Conservation (phyloP, 306 rosid species). For the Luffa acutangula region DNA sequence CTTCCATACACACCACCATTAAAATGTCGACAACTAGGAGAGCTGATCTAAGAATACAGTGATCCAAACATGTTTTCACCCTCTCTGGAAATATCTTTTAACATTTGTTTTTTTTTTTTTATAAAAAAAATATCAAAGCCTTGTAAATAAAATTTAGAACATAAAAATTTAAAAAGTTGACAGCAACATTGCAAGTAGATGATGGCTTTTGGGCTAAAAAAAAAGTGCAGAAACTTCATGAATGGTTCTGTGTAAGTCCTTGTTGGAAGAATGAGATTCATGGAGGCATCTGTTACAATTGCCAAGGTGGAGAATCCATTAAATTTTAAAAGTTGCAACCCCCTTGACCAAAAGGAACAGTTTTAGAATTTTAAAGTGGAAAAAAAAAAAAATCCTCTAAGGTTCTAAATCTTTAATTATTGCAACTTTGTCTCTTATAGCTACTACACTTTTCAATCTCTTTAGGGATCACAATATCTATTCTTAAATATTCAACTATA, state of each 20-base stretch:
- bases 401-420: neutral
- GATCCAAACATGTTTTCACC: too few relatives aligned
- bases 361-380: neutral
- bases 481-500: neutral
- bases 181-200: neutral
- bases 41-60: too few relatives aligned
- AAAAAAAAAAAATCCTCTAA: neutral
- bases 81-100: neutral
- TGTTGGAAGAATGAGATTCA: conserved; percentile 12
- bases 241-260: neutral
- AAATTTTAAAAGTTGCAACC: neutral
- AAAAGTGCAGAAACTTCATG: neutral
- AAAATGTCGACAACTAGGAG: too few relatives aligned
- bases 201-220: neutral
- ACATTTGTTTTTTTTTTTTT: too few relatives aligned
- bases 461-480: neutral
- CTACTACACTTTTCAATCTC: neutral
- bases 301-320: conserved; percentile 12
- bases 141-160: neutral
- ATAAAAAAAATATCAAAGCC: neutral
- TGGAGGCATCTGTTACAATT: conserved; percentile 2
- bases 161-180: neutral
- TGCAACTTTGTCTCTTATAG: neutral
- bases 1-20: too few relatives aligned
- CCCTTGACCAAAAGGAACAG: conserved; percentile 2